These are phyloP conservation scores for Cyphellophora attinorum DNA, from an alignment of 2,329 filamentous ascomycete species.

Conservation along the genomic window DNA sequence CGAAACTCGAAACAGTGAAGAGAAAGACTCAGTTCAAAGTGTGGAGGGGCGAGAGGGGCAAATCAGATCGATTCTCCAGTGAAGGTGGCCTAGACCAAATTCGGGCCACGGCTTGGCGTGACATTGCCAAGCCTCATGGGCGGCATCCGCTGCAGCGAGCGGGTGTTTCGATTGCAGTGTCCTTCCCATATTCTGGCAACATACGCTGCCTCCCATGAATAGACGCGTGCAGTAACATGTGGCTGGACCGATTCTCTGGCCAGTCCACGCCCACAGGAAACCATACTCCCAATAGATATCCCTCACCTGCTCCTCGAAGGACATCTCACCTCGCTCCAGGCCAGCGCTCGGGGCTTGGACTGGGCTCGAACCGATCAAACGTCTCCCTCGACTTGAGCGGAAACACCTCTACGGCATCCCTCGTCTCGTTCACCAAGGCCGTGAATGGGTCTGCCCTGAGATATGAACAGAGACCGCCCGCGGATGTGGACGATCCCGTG, in stretches of 20 bases:
- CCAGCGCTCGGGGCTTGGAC: constrained; percentile 56
- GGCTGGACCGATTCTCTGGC: constrained; percentile 77
- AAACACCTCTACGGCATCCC: constrained; percentile 66
- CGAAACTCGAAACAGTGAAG: no score
- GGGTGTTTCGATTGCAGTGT: no score
- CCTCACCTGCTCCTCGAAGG: constrained; percentile 61
- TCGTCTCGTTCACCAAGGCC: constrained; percentile 55
- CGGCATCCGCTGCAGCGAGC: no score
- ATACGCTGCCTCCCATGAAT: background rate
- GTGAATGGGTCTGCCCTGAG: constrained; percentile 61
- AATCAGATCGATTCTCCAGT: no score
- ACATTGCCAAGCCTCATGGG: no score
- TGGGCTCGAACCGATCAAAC: constrained; percentile 58
- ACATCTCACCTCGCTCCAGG: constrained; percentile 59
- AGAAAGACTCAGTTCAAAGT: no score
- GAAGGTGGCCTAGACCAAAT: no score
- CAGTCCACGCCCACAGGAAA: constrained; percentile 57
- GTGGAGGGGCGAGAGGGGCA: no score
- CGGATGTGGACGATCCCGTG: constrained; percentile 57
- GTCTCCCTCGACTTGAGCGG: constrained; percentile 63
- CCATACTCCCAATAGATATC: constrained; percentile 56
- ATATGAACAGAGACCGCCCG: constrained; percentile 44
- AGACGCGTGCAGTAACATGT: constrained; percentile 49
- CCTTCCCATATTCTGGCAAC: no score
- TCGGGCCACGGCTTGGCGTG: no score